A percentile compares a stretch with the other conserved stretches of the same genome.
Evolutionary conservation across 2,329 filamentous ascomycete genomes (phyloP).

Genomic region (Cytospora leucostoma): DNA sequence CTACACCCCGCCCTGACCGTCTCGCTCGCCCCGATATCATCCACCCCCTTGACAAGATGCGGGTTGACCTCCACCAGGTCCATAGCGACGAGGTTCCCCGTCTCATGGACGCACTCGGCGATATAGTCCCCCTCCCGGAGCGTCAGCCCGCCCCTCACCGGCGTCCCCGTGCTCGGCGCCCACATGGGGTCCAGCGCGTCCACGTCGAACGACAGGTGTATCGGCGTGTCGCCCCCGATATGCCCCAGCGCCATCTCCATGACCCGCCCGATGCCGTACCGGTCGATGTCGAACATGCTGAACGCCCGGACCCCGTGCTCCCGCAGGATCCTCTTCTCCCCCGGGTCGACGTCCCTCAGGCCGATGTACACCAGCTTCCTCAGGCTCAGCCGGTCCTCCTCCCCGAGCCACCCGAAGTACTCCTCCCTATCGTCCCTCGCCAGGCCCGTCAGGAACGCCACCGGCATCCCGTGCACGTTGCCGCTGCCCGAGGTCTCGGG

Average conservation of each 20-base stretch:
- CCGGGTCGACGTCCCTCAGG: constrained; percentile 86
- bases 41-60: constrained; percentile 58
- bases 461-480: constrained; percentile 98
- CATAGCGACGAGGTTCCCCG: constrained; percentile 75
- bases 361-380: constrained; percentile 97
- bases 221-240: constrained; percentile 91
- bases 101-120: constrained; percentile 82
- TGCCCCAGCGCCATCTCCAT: constrained; percentile 98
- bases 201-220: constrained; percentile 96
- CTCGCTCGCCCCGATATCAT: constrained; percentile 69
- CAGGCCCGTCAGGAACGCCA: constrained; percentile 86
- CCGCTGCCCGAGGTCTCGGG: constrained; percentile 87
- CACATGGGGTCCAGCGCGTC: constrained; percentile 95
- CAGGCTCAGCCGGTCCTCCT: constrained; percentile 68
- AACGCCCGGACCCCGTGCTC: constrained; percentile 94
- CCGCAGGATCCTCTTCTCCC: constrained; percentile 87
- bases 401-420: constrained; percentile 85
- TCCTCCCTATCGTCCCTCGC: constrained; percentile 74
- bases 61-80: constrained; percentile 85
- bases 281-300: constrained; percentile 97
- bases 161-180: constrained; percentile 94
- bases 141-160: constrained; percentile 89
- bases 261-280: constrained; percentile 91
- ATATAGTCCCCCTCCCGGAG: constrained; percentile 96
- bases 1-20: constrained; percentile 90